phyloP scores from a whole-genome alignment of 1,139 yeast genomes.

The Debaryomycetaceae sp. region DNA sequence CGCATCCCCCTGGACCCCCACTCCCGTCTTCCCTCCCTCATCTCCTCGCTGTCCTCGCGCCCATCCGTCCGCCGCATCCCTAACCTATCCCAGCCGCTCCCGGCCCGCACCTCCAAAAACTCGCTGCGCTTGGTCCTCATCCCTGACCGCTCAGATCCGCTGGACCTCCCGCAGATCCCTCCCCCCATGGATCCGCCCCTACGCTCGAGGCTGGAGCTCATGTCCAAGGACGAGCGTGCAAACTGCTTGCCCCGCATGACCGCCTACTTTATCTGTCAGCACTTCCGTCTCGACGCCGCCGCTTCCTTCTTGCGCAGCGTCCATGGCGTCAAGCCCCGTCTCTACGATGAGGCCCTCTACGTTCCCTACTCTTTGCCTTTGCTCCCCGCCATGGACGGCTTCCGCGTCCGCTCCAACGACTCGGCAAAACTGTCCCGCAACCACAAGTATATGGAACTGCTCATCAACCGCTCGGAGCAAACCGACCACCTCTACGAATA shows the following conservation, averaged over 20 bases:
- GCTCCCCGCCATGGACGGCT: conserved; percentile 79
- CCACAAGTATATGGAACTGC: conserved; percentile 58
- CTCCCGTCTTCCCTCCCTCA: conserved; percentile 3
- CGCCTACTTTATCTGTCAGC: conserved; percentile 82
- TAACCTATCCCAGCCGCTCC: conserved; percentile 56
- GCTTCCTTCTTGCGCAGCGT: conserved; percentile 52
- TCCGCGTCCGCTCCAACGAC: conserved; percentile 70
- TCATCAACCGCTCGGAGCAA: conserved; percentile 73
- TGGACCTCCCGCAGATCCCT: conserved; percentile 8
- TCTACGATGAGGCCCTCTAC: conserved; percentile 84
- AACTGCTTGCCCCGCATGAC: conserved; percentile 75
- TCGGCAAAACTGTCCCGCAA: conserved; percentile 53
- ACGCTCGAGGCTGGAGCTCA: conserved; percentile 52
- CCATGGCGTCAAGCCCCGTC: conserved; percentile 76
- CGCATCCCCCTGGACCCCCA: conserved; percentile 37
- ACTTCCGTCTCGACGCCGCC: conserved; percentile 55
- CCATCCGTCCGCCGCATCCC: conserved; percentile 22
- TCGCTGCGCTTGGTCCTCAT: conserved; percentile 79
- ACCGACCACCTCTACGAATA: conserved; percentile 87
- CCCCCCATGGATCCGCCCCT: conserved; percentile 19
- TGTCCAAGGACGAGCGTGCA: conserved; percentile 58
- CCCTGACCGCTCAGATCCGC: conserved; percentile 44
- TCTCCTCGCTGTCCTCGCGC: conserved; percentile 6
- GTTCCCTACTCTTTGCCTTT: conserved; percentile 85
- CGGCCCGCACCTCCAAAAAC: conserved; percentile 77